phyloP scores from a whole-genome alignment of 495 filamentous ascomycete genomes.

The Symbiotaphrina buchneri region DNA sequence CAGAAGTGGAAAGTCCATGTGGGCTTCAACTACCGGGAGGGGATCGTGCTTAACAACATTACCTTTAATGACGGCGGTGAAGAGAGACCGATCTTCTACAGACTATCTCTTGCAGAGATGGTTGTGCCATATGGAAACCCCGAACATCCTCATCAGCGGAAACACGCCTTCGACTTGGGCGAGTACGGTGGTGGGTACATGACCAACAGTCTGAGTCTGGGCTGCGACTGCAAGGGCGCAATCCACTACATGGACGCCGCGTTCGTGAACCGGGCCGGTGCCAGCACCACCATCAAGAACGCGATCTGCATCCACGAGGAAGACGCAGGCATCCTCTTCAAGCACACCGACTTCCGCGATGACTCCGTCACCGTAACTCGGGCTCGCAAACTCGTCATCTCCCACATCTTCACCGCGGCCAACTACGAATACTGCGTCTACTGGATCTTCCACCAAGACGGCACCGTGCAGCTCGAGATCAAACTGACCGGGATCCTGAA shows the following conservation, averaged over 20 bases:
- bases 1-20: slow-evolving; percentile 92
- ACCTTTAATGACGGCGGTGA: slow-evolving; percentile 76
- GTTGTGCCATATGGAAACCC: slow-evolving; percentile 92
- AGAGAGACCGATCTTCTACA: slow-evolving; percentile 65
- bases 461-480: slow-evolving; percentile 83
- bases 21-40: slow-evolving; percentile 92
- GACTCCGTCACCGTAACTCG: slow-evolving; percentile 71
- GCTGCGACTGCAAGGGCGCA: slow-evolving; percentile 87
- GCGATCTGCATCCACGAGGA: slow-evolving; percentile 96
- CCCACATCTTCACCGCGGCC: slow-evolving; percentile 86
- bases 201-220: slow-evolving; percentile 75
- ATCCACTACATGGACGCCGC: slow-evolving; percentile 81
- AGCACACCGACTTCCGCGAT: slow-evolving; percentile 91
- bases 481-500: slow-evolving; percentile 91
- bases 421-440: slow-evolving; percentile 96
- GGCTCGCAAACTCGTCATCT: slow-evolving; percentile 69
- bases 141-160: slow-evolving; percentile 77
- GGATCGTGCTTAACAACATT: slow-evolving; percentile 78
- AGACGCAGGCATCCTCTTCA: slow-evolving; percentile 82
- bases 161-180: slow-evolving; percentile 86
- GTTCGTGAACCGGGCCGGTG: slow-evolving; percentile 66
- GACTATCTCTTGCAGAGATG: slow-evolving; percentile 90
- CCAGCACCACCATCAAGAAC: slow-evolving; percentile 65
- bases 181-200: slow-evolving; percentile 93
- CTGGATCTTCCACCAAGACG: slow-evolving; percentile 90